A percentile compares a stretch with the other conserved stretches of the same genome.
These are phyloP conservation scores for Diaporthe velutina DNA, from an alignment of 2,329 filamentous ascomycete species.

Conservation along the genomic window DNA sequence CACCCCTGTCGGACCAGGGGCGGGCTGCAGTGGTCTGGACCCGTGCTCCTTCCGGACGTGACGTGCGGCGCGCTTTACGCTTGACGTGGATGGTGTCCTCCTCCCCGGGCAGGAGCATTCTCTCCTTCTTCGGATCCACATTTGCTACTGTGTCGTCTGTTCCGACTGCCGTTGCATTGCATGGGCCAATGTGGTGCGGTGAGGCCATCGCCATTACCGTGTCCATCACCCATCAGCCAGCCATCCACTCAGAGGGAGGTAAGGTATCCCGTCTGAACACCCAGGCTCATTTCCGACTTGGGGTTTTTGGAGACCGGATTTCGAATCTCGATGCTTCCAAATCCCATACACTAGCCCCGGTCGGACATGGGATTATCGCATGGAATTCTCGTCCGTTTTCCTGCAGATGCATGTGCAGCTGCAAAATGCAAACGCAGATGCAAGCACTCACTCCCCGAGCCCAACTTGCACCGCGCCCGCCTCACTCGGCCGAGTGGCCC, in stretches of 20 bases:
- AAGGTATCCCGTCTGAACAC: not conserved
- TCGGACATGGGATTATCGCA: not conserved
- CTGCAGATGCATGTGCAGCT: not conserved
- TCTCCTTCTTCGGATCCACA: constrained; percentile 3
- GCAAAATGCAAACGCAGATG: not conserved
- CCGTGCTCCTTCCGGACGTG: not conserved
- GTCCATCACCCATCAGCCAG: not conserved
- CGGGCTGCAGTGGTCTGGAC: not conserved
- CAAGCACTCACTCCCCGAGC: not conserved
- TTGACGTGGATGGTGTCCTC: not conserved
- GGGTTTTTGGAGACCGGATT: not conserved
- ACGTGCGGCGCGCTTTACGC: not conserved
- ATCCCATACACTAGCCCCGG: not conserved
- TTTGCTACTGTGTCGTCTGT: not conserved
- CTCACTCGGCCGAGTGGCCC: constrained; percentile 9
- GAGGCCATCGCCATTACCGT: not conserved
- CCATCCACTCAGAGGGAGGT: too few species aligned
- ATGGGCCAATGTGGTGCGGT: not conserved
- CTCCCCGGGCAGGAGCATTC: not conserved
- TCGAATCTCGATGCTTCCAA: not conserved
- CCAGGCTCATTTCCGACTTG: not conserved
- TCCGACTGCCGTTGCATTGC: not conserved
- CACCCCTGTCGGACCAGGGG: not conserved
- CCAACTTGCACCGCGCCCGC: not conserved
- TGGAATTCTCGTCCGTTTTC: not conserved